Base-by-base conservation (phyloP, 1,284 basidiomycete genomes). In the Tylopilus orsonianus region DNA sequence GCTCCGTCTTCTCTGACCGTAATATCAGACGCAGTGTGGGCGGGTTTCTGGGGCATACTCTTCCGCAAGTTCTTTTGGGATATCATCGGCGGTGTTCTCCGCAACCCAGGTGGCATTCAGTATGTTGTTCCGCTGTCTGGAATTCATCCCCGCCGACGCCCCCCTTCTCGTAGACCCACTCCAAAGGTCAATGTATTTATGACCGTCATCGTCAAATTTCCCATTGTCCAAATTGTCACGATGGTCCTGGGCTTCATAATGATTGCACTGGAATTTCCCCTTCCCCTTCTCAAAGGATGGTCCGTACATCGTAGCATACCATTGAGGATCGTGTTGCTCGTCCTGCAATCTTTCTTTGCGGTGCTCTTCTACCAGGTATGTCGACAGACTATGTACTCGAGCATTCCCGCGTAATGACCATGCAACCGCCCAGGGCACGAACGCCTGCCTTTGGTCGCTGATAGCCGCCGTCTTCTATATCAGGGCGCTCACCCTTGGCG, bases 11-110 rank as follows among this genome's bases (percentile, higher is more conserved):
- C 46, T 38, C 33, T 42, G 40, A 55, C 30, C 46, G 41, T 49
- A 37, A 41, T 56, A 47, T 40, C 52, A 93, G 90, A 90, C 66
- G 80, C 83, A 48, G 71, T 90, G 4, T 92, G 89, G 90, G 81
- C 86, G 19, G 72, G 77, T 27, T 85, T 88, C 68, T 93, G 78
- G 71, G 90, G 81, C 18, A 68, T 93, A 12, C 73, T 88, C 57
- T 93, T 82, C 72, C 87, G 90, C 68, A 93, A 94, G 71, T 93
- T 90, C 77, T 91, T 93, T 72, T 93, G 87, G 84, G 92, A 94
- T 72, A 87, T 89, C 59, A 68, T 87, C 14, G 78, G 77, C 53
- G 87, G 87, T 42, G 83, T 75, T 58, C 56, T 86, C 52, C 83
- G 87, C 56, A 75, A 81, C 60, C 88, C 89, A 35, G 84, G 84